Percentiles rank a stretch among this genome's conserved stretches.
Conservation (phyloP, 345 rosid genomes). For the Bruguiera sexangula region DNA sequence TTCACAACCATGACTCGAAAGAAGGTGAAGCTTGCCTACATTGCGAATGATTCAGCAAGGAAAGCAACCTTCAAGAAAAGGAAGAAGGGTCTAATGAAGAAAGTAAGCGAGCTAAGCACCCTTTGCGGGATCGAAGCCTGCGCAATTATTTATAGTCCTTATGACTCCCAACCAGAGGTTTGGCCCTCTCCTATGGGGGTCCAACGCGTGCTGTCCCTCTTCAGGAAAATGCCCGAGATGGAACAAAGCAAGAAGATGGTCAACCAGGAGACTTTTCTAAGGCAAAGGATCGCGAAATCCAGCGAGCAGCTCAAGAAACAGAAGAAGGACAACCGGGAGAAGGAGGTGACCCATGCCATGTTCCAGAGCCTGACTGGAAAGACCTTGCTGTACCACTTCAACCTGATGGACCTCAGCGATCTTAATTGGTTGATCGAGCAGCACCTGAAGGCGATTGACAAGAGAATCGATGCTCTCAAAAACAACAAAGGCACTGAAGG, state of each 20-base stretch:
- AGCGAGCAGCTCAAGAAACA: conserved; percentile 10
- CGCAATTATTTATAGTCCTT: conserved; percentile 13
- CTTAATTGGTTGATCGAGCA: conserved; percentile 8
- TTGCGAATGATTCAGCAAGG: conserved; percentile 18
- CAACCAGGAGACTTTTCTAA: conserved; percentile 4
- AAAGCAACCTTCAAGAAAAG: conserved; percentile 24
- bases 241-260: conserved; percentile 18
- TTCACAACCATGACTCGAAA: conserved; percentile 13
- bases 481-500: neutral
- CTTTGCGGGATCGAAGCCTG: conserved; percentile 22
- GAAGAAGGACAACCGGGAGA: conserved; percentile 14
- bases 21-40: conserved; percentile 20
- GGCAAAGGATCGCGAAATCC: conserved; percentile 10
- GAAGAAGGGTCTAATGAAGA: conserved; percentile 22
- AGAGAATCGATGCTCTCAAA: neutral
- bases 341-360: conserved; percentile 9
- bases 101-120: conserved; percentile 21
- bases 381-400: neutral
- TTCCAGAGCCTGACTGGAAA: conserved; percentile 8
- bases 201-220: conserved; percentile 2
- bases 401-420: conserved; percentile 14
- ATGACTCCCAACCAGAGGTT: conserved; percentile 17
- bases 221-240: conserved; percentile 15
- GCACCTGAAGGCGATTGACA: conserved; percentile 5
- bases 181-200: conserved; percentile 17